Conservation (phyloP, 1,139 yeast species). For the Maudiozyma humilis region DNA sequence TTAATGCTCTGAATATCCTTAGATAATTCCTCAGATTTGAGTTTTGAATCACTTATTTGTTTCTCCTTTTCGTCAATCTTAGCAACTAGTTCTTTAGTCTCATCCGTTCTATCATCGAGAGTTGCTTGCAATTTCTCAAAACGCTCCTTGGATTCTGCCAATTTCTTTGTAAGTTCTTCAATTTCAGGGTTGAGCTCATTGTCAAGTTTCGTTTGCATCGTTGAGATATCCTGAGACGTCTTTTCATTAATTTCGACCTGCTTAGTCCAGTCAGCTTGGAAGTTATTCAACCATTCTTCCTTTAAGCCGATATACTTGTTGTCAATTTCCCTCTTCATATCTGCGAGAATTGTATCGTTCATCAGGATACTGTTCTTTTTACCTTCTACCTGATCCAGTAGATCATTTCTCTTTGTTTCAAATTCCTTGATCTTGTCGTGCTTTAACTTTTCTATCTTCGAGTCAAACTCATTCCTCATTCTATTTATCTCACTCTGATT, state of each 20-base stretch:
- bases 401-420: slow-evolving; percentile 25
- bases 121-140: slow-evolving; percentile 17
- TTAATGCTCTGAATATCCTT: slow-evolving; percentile 24
- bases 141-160: slow-evolving; percentile 16
- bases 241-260: slow-evolving; percentile 16
- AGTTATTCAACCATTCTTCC: slow-evolving; percentile 24
- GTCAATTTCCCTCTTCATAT: slow-evolving; percentile 19
- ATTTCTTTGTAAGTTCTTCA: slow-evolving; percentile 13
- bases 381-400: slow-evolving; percentile 21
- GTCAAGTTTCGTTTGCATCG: slow-evolving; percentile 16
- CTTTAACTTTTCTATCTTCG: slow-evolving; percentile 35
- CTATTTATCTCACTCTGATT: slow-evolving; percentile 35
- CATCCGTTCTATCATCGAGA: slow-evolving; percentile 12
- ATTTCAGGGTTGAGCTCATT: slow-evolving; percentile 15
- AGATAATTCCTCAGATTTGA: slow-evolving; percentile 27
- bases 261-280: slow-evolving; percentile 21
- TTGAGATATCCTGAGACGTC: slow-evolving; percentile 15
- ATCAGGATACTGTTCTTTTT: slow-evolving; percentile 22
- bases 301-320: slow-evolving; percentile 18
- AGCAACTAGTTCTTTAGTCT: slow-evolving; percentile 6
- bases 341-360: slow-evolving; percentile 20
- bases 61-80: slow-evolving; percentile 9
- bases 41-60: slow-evolving; percentile 13
- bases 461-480: slow-evolving; percentile 33
- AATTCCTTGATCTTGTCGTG: slow-evolving; percentile 29